These are phyloP conservation scores for Hippophae tibetana DNA, from an alignment of 306 rosid genomes.

Conservation along the genomic window DNA sequence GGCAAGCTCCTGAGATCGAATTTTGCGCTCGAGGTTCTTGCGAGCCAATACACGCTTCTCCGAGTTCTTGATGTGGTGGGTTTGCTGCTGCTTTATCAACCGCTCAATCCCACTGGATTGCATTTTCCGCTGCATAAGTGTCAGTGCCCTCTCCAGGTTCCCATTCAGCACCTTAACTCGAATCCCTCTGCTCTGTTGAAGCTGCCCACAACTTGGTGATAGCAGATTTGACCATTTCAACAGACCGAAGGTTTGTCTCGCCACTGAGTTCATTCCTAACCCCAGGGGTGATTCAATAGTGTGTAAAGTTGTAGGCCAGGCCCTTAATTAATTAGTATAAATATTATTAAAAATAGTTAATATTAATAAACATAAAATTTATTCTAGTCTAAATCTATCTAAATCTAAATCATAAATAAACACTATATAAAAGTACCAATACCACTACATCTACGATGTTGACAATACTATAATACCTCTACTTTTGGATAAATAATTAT, in stretches of 20 bases:
- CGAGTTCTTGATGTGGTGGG: slow-evolving; percentile 74
- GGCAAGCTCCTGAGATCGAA: slow-evolving; percentile 64
- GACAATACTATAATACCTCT: too few relatives aligned
- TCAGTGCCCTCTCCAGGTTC: slow-evolving; percentile 54
- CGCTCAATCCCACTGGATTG: slow-evolving; percentile 82
- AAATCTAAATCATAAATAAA: too few relatives aligned
- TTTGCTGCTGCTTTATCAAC: slow-evolving; percentile 54
- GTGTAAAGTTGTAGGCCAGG: too few relatives aligned
- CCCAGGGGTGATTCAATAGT: too few relatives aligned
- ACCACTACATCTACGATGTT: too few relatives aligned
- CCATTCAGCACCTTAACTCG: slow-evolving; percentile 60
- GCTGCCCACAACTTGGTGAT: slow-evolving; percentile 19
- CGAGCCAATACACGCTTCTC: slow-evolving; percentile 76
- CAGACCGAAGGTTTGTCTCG: slow-evolving; percentile 29
- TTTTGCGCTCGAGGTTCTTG: slow-evolving; percentile 47
- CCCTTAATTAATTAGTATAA: too few relatives aligned
- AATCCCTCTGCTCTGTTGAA: slow-evolving; percentile 68
- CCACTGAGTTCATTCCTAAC: slow-evolving; percentile 47
- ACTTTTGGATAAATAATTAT: too few relatives aligned
- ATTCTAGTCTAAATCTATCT: too few relatives aligned
- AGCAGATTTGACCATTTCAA: slow-evolving; percentile 24
- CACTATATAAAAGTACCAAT: too few relatives aligned
- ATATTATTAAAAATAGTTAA: too few relatives aligned
- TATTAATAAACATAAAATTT: too few relatives aligned
- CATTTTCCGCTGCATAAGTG: slow-evolving; percentile 64